Evolutionary conservation across 257 asterid genomes (phyloP), one percentile per base, ranked within the genome.

Genomic region (Solanum dulcamara): DNA sequence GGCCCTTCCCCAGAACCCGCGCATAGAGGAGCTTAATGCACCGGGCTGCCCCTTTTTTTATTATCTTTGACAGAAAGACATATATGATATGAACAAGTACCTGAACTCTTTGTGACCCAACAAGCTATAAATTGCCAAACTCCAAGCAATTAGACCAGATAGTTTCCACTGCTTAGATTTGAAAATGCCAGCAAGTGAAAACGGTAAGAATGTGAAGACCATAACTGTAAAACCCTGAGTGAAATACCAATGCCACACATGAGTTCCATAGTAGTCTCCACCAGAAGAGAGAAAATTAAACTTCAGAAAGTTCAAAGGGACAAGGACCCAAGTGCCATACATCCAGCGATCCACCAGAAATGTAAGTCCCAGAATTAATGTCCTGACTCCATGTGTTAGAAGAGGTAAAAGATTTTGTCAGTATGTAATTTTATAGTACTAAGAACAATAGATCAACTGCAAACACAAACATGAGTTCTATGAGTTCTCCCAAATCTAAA

Each of bases 51-150:
- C 12, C 12, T 11, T 50, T 18, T 2, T 57, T 33, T 9, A 18
- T 68, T 48, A 85, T 80, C 42, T 51, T 81, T 44, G 72, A 30
- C 68, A 71, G 55, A 22, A 2, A 68, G 35, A 70, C 22, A 48
- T 40, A 44, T 66, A 15, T 17, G 44, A 66, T 83, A 35, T 40
- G 68, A 79, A 14, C 74, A 84, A 35, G 82, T 89, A 97, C 99
- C 99, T 97, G 94, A 97, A 97, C 85, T 97, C 99, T 89, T 97
- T 97, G 93, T 97, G 99, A 74, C 99, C 98, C 53, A 95, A 94
- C 84, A 97, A 85, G 89, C 99, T 97, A 88, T 97, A 97, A 72
- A 91, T 81, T 86, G 94, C 98, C 90, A 97, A 90, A 85, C 93
- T 94, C 99, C 99, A 97, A 75, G 92, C 91, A 81, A 94, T 81